Base-by-base conservation (phyloP, 345 rosid genomes). In the Rhizophora apiculata region DNA sequence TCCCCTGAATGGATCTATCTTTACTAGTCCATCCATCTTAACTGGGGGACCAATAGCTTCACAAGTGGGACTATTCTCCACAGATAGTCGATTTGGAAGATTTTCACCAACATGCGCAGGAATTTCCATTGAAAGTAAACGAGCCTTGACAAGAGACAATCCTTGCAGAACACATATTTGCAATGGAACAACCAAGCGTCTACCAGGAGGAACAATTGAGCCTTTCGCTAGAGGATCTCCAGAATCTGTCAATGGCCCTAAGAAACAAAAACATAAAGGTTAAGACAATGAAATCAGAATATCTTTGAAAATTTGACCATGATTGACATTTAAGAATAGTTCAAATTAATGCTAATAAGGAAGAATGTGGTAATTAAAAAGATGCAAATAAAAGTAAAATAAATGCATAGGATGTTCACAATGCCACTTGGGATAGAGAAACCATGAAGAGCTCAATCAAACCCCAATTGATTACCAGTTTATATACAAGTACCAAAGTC, bases 41-140 rank as follows among this genome's bases (percentile, higher is more conserved):
- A 75, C 79, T 70, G 80, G 91, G 10, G 82, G 72, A 73, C 76
- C 82, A 68, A 24, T 69, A 54, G 72, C 81, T 78, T 87, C 94
- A 74, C 78, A 57, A 53, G 68, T 16, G 32, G 74, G 72, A 46
- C 21, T 60, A 68, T 64, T 61, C 58, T 71, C 86, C 57, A 61
- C 68, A 65, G 55, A 49, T 53, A 74, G 76, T 52, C 79, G 73
- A 46, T 72, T 81, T 58, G 86, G 82, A 85, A 80, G 85, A 73
- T 78, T 83, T 78, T 81, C 88, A 61, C 90, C 86, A 60, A 96
- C 88, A 71, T 87, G 91, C 1, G 99, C 96, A 67, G 97, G 98
- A 74, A 92, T 96, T 81, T 96, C 97, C 99, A 92, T 96, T 49
- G 98, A 92, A 73, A 96, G 98, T 77, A 96, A 78, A 65, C 97